Percentiles rank a stretch among this genome's conserved stretches.
phyloP scores from a whole-genome alignment of 371 early-diverging fungal species.

The Apophysomyces trapeziformis region DNA sequence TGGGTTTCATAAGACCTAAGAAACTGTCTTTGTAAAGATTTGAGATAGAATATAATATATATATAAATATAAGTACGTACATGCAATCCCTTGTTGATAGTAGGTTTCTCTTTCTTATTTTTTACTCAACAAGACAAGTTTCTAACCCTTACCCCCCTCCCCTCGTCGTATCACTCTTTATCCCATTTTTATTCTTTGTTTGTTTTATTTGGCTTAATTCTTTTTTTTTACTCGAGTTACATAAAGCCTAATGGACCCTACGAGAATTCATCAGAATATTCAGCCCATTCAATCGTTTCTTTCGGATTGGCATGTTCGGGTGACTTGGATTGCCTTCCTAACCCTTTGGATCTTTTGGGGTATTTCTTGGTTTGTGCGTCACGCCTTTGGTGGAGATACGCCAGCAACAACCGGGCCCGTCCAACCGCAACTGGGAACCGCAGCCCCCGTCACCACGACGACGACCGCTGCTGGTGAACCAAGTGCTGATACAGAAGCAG shows the following conservation, averaged over 20 bases:
- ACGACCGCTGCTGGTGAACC: constrained; percentile 10
- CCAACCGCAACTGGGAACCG: not conserved
- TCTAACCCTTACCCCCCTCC: too few species aligned
- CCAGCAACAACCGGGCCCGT: not conserved
- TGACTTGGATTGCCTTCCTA: constrained; percentile 44
- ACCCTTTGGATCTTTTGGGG: constrained; percentile 45
- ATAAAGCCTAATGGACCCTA: not conserved
- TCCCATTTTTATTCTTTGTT: too few species aligned
- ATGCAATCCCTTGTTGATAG: too few species aligned
- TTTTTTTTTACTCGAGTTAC: too few species aligned
- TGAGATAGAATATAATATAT: too few species aligned
- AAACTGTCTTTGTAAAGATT: too few species aligned
- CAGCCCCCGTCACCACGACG: constrained; percentile 3
- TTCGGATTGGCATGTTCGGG: constrained; percentile 40
- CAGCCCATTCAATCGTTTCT: constrained; percentile 22
- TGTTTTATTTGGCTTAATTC: too few species aligned
- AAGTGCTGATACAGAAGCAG: constrained; percentile 20
- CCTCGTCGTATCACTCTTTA: too few species aligned
- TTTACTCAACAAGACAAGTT: too few species aligned
- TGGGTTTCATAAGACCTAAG: too few species aligned
- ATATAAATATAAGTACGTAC: too few species aligned
- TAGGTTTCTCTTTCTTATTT: too few species aligned
- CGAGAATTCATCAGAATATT: constrained; percentile 13
- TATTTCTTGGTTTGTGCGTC: constrained; percentile 37
- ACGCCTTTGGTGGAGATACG: constrained; percentile 39